These are phyloP conservation scores for Boletus huronensis DNA, from an alignment of 768 basidiomycete genomes.

Conservation along the genomic window DNA sequence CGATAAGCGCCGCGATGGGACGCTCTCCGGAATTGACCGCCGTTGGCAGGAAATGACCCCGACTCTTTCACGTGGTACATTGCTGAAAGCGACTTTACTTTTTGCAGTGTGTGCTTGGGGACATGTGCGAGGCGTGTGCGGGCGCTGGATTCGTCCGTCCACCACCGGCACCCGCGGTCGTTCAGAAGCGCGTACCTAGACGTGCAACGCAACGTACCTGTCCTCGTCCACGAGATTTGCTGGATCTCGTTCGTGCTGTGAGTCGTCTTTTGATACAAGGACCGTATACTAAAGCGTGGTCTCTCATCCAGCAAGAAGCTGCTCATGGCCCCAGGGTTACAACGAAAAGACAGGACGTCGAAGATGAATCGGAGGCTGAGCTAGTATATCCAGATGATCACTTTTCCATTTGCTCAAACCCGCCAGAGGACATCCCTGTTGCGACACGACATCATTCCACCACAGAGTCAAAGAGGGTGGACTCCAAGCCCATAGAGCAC, in stretches of 20 bases:
- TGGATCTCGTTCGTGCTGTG: not conserved
- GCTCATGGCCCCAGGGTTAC: not conserved
- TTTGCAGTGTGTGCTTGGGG: too few relatives aligned
- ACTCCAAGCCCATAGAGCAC: not conserved
- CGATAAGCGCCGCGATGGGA: too few relatives aligned
- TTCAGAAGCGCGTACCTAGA: slow-evolving; percentile 1
- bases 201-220: not conserved
- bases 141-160: slow-evolving; percentile 6
- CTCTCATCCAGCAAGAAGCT: not conserved
- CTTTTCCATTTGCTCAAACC: not conserved
- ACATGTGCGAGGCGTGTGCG: slow-evolving; percentile 15
- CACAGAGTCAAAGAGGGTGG: not conserved
- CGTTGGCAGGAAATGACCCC: too few relatives aligned
- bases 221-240: not conserved
- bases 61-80: too few relatives aligned
- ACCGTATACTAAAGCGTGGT: not conserved
- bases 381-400: slow-evolving; percentile 20
- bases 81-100: too few relatives aligned
- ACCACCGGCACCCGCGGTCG: not conserved
- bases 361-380: slow-evolving; percentile 11
- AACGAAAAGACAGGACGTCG: not conserved
- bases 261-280: not conserved
- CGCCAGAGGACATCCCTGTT: slow-evolving; percentile 1
- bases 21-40: too few relatives aligned
- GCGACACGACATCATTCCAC: not conserved